These are phyloP conservation scores for Puccinellia tenuiflora DNA, from an alignment of 176 grass and related monocot genomes.

Conservation along the genomic window DNA sequence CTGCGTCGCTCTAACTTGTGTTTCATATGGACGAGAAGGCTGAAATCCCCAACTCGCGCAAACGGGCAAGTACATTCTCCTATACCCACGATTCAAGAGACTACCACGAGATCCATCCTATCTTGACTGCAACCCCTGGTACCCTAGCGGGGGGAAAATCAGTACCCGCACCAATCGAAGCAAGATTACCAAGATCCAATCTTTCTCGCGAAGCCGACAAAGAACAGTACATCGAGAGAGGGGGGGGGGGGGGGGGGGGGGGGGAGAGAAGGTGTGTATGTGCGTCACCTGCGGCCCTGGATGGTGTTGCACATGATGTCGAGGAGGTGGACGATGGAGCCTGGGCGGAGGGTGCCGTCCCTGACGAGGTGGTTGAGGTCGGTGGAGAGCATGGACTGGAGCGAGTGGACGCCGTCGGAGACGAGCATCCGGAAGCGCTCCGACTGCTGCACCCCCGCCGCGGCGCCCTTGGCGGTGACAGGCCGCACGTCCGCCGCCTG, in stretches of 20 bases:
- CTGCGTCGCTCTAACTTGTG: too few relatives aligned
- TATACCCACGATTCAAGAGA: too few relatives aligned
- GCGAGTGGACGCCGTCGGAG: conserved; percentile 66
- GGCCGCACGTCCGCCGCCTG: conserved; percentile 60
- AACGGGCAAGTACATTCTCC: too few relatives aligned
- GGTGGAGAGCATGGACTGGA: conserved; percentile 94
- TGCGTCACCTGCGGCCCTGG: conserved; percentile 48
- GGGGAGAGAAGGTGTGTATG: not conserved
- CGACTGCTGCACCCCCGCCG: not conserved
- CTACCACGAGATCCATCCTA: too few relatives aligned
- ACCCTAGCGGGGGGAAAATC: too few relatives aligned
- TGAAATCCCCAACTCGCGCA: too few relatives aligned
- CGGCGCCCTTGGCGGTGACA: conserved; percentile 38
- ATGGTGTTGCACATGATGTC: conserved; percentile 90
- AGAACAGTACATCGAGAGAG: too few relatives aligned
- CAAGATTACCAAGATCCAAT: too few relatives aligned
- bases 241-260: not conserved
- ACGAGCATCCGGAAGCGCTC: conserved; percentile 83
- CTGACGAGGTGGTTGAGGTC: conserved; percentile 42
- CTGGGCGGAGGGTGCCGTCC: conserved; percentile 24
- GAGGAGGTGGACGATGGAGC: conserved; percentile 54
- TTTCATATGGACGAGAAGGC: too few relatives aligned
- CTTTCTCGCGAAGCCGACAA: too few relatives aligned
- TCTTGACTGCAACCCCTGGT: not conserved
- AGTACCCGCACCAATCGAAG: too few relatives aligned